Conservation (phyloP, 2,329 filamentous ascomycete genomes). For the Calonectria ilicicola region DNA sequence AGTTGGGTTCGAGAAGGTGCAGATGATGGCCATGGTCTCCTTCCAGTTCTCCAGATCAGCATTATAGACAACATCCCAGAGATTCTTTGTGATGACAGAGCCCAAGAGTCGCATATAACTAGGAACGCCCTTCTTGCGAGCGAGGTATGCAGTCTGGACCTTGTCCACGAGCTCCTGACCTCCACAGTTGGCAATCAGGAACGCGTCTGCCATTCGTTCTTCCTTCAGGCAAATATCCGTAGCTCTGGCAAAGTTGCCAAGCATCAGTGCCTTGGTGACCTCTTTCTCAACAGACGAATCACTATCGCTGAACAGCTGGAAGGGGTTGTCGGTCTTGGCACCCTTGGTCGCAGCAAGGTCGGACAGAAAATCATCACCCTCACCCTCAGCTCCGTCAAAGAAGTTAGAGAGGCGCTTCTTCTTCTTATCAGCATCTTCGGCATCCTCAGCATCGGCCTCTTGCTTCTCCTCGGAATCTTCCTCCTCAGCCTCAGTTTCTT, state of each 20-base stretch:
- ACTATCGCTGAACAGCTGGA: conserved; percentile 87
- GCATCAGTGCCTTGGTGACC: conserved; percentile 88
- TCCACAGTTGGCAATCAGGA: conserved; percentile 97
- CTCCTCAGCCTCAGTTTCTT: conserved; percentile 33
- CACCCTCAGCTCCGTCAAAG: conserved; percentile 76
- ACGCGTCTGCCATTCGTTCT: conserved; percentile 92
- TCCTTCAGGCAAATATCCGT: conserved; percentile 90
- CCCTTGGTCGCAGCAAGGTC: conserved; percentile 89
- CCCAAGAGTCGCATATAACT: conserved; percentile 93
- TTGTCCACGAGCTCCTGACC: conserved; percentile 94
- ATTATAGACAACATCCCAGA: conserved; percentile 98
- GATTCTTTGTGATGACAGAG: conserved; percentile 94
- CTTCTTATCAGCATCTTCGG: conserved; percentile 61
- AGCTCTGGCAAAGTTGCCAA: conserved; percentile 91
- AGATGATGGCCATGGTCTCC: conserved; percentile 94
- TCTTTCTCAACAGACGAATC: conserved; percentile 87
- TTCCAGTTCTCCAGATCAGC: conserved; percentile 95
- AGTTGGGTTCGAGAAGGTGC: conserved; percentile 90
- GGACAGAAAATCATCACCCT: conserved; percentile 86
- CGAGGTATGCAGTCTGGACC: conserved; percentile 91
- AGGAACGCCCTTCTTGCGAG: conserved; percentile 82
- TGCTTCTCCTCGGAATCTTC: conserved; percentile 38
- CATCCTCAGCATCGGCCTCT: conserved; percentile 45
- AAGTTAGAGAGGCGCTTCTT: conserved; percentile 80
- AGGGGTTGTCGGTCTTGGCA: conserved; percentile 93